Conservation (phyloP, 2,329 filamentous ascomycete genomes). For the Colletotrichum acutatum region DNA sequence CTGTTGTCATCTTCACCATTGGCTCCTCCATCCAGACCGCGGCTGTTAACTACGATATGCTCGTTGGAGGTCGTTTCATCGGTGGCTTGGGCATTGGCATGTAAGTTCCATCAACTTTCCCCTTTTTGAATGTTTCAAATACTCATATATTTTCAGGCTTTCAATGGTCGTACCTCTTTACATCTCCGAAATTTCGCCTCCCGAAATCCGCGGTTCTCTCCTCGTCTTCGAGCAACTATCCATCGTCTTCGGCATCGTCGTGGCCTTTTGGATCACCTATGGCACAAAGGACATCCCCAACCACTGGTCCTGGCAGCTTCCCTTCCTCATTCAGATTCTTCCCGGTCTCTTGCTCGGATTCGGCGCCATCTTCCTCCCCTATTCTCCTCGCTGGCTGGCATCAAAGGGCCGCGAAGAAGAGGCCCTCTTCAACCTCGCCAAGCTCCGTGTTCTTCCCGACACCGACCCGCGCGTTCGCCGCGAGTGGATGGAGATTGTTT, state of each 20-base stretch:
- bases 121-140: background rate
- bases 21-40: constrained; percentile 46
- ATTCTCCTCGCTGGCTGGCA: constrained; percentile 42
- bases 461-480: constrained; percentile 36
- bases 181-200: constrained; percentile 53
- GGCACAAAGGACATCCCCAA: constrained; percentile 37
- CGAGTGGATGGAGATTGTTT: constrained; percentile 37
- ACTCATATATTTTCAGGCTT: constrained; percentile 40
- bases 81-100: constrained; percentile 60
- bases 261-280: constrained; percentile 42
- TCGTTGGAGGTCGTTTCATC: constrained; percentile 60
- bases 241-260: constrained; percentile 46
- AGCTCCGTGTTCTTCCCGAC: constrained; percentile 35
- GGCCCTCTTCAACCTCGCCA: constrained; percentile 38
- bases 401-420: constrained; percentile 49
- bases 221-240: constrained; percentile 45
- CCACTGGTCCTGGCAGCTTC: constrained; percentile 41
- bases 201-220: constrained; percentile 49
- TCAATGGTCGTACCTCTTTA: constrained; percentile 60
- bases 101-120: background rate
- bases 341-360: constrained; percentile 39
- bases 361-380: constrained; percentile 41
- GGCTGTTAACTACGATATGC: constrained; percentile 50
- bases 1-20: constrained; percentile 43
- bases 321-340: constrained; percentile 45